Evolutionary conservation across 805 yeast species (phyloP).

Genomic region (Alloascoidea hylecoeti): DNA sequence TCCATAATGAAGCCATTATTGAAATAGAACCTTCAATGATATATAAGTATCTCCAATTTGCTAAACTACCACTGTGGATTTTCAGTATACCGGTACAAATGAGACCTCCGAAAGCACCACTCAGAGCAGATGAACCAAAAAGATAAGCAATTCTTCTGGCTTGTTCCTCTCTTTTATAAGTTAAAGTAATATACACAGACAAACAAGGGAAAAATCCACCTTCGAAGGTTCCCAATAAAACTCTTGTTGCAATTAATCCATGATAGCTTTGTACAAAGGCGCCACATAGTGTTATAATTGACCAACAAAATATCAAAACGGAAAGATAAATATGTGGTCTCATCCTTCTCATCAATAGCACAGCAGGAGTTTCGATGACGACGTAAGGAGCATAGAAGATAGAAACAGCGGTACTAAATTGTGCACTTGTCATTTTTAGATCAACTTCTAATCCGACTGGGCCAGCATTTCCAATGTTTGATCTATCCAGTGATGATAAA

Average conservation of each 20-base stretch:
- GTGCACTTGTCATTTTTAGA: constrained; percentile 23
- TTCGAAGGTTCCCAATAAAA: constrained; percentile 38
- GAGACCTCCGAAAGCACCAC: constrained; percentile 72
- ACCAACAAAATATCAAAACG: constrained; percentile 22
- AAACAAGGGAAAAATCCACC: constrained; percentile 36
- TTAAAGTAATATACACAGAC: constrained; percentile 29
- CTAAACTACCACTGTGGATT: constrained; percentile 21
- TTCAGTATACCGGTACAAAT: constrained; percentile 45
- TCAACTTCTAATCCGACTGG: constrained; percentile 29
- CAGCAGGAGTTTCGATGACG: background rate
- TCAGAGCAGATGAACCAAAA: constrained; percentile 57
- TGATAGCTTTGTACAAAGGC: constrained; percentile 26
- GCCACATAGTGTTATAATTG: constrained; percentile 24
- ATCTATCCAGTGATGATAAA: constrained; percentile 27
- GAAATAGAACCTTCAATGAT: constrained; percentile 35
- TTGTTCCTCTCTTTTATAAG: constrained; percentile 32
- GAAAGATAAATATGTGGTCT: constrained; percentile 16
- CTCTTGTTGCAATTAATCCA: constrained; percentile 28
- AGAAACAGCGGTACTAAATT: constrained; percentile 31
- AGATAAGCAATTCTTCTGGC: constrained; percentile 39
- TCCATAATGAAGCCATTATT: constrained; percentile 15
- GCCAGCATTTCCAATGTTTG: constrained; percentile 34
- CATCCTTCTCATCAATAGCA: background rate
- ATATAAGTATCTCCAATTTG: constrained; percentile 37
- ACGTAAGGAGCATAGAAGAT: constrained; percentile 23